These are phyloP conservation scores for Debaryomyces nepalensis DNA, from an alignment of 1,139 yeast species.

Conservation along the genomic window DNA sequence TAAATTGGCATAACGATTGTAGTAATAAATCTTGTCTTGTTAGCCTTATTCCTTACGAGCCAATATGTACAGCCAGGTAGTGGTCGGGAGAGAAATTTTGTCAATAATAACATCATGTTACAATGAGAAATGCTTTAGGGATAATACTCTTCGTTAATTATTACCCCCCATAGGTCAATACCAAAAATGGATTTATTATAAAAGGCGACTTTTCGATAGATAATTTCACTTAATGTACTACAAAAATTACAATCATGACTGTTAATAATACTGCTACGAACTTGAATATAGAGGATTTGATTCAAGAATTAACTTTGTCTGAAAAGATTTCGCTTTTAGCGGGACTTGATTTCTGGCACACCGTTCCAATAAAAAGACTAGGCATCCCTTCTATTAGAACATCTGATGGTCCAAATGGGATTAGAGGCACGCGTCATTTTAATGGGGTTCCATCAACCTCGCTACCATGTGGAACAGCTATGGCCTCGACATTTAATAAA, in stretches of 20 bases:
- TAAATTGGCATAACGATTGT: too few relatives aligned
- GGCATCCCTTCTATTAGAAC: constrained; percentile 40
- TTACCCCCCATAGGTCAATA: too few relatives aligned
- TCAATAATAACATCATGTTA: too few relatives aligned
- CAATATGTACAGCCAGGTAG: too few relatives aligned
- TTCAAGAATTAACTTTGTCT: constrained; percentile 46
- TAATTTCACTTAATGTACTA: not conserved
- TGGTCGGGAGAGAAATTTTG: too few relatives aligned
- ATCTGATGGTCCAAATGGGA: constrained; percentile 44
- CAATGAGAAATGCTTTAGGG: too few relatives aligned
- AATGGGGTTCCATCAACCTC: constrained; percentile 41
- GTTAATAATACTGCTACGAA: too few relatives aligned
- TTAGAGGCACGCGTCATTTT: constrained; percentile 39
- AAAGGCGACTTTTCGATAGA: not conserved
- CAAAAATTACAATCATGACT: not conserved
- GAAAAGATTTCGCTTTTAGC: constrained; percentile 56
- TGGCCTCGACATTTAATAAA: constrained; percentile 49
- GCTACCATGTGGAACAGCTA: constrained; percentile 42
- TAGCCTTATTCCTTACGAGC: too few relatives aligned
- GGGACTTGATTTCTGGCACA: constrained; percentile 62
- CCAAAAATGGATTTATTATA: too few relatives aligned
- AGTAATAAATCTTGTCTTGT: too few relatives aligned
- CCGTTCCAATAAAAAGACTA: constrained; percentile 51
- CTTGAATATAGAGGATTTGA: constrained; percentile 49
- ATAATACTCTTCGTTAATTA: too few relatives aligned